These are phyloP conservation scores for Venturia pyrina DNA, from an alignment of 2,329 filamentous ascomycete genomes.

Conservation along the genomic window DNA sequence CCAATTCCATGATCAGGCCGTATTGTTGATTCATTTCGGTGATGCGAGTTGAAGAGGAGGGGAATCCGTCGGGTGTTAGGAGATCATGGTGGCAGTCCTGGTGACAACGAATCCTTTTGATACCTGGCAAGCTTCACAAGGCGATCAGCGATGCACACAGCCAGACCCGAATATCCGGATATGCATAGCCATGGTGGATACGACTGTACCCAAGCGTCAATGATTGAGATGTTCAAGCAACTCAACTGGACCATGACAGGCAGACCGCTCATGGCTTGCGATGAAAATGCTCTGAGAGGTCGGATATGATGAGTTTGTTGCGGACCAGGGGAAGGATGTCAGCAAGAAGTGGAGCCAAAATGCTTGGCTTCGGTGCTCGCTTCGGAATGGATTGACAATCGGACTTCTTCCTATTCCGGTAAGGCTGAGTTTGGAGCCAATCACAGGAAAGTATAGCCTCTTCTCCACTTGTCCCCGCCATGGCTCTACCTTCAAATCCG, in stretches of 20 bases:
- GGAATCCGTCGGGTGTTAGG: background rate
- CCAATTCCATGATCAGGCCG: background rate
- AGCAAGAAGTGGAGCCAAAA: background rate
- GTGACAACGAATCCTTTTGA: background rate
- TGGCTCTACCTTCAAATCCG: background rate
- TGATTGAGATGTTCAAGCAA: background rate
- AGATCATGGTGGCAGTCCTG: background rate
- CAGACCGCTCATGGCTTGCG: background rate
- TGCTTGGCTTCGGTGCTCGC: background rate
- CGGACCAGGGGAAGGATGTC: background rate
- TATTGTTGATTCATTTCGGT: background rate
- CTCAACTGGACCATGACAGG: background rate
- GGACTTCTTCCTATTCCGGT: background rate
- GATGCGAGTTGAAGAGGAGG: background rate
- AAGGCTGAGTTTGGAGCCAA: background rate
- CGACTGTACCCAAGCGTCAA: background rate
- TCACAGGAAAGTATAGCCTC: background rate
- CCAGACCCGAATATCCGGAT: too few species aligned
- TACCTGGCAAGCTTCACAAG: background rate
- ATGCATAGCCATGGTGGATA: too few species aligned
- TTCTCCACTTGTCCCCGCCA: background rate
- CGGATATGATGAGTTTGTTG: background rate
- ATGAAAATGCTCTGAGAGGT: background rate
- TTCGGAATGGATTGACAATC: background rate
- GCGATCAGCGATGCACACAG: too few species aligned